A percentile compares a stretch with the other conserved stretches of the same genome.
Evolutionary conservation across 2,329 filamentous ascomycete species (phyloP).

Genomic region (Exophiala oligosperma): DNA sequence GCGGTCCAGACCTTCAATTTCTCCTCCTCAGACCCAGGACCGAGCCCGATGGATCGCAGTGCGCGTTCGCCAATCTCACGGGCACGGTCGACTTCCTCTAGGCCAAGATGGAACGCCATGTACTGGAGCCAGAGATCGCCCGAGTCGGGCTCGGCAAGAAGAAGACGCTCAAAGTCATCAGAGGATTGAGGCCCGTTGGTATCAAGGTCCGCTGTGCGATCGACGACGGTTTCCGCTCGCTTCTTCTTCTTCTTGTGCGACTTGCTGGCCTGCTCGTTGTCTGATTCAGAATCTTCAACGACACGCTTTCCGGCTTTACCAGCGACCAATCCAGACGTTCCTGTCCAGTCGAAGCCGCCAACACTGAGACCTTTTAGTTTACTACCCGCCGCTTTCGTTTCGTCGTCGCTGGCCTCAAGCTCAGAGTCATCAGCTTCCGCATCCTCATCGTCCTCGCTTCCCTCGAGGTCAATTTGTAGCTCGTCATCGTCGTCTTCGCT

Average conservation of each 20-base stretch:
- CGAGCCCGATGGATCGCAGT: slow-evolving; percentile 84
- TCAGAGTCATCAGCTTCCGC: not conserved
- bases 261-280: slow-evolving; percentile 50
- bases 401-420: slow-evolving; percentile 31
- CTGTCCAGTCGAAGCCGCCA: slow-evolving; percentile 86
- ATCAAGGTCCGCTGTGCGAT: slow-evolving; percentile 90
- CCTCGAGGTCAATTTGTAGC: slow-evolving; percentile 42
- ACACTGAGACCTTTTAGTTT: slow-evolving; percentile 61
- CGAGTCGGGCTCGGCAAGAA: slow-evolving; percentile 91
- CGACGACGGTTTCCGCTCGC: slow-evolving; percentile 76
- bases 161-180: slow-evolving; percentile 88
- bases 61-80: slow-evolving; percentile 88
- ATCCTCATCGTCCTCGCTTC: slow-evolving; percentile 37
- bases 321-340: slow-evolving; percentile 33
- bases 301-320: slow-evolving; percentile 43
- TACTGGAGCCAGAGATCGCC: slow-evolving; percentile 93
- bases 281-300: slow-evolving; percentile 55
- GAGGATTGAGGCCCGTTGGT: slow-evolving; percentile 83
- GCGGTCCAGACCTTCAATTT: slow-evolving; percentile 96
- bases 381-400: slow-evolving; percentile 12
- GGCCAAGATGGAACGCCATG: slow-evolving; percentile 97
- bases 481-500: slow-evolving; percentile 45
- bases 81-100: slow-evolving; percentile 84
- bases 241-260: slow-evolving; percentile 69
- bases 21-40: slow-evolving; percentile 72